These are phyloP conservation scores for Caloboletus inedulis DNA, from an alignment of 1,284 basidiomycete species.

Conservation along the genomic window DNA sequence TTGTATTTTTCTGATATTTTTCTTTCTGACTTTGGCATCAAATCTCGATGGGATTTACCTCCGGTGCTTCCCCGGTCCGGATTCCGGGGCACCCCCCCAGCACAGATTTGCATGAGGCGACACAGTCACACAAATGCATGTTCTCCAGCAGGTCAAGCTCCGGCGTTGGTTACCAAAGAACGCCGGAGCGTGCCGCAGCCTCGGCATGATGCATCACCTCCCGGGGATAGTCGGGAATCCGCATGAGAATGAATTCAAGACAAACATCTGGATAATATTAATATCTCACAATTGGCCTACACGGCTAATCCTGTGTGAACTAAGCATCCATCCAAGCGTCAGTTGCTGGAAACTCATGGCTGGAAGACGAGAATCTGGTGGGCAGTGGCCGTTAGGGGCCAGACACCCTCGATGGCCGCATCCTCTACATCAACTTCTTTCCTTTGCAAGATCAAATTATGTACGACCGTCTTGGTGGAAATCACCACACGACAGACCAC, in stretches of 20 bases:
- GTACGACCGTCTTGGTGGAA: slow-evolving; percentile 21
- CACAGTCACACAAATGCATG: slow-evolving; percentile 6
- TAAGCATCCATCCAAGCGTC: background rate
- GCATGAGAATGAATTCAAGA: background rate
- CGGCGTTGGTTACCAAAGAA: no score
- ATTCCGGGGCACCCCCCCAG: background rate
- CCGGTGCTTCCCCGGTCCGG: background rate
- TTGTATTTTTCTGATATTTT: no score
- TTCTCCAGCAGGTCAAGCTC: slow-evolving; percentile 12
- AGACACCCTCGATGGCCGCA: slow-evolving; percentile 26
- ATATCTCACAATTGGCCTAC: background rate
- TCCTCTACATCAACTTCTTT: slow-evolving; percentile 32
- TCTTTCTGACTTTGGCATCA: no score
- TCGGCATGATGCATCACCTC: background rate
- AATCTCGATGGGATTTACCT: slow-evolving; percentile 7
- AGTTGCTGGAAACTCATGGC: slow-evolving; percentile 4
- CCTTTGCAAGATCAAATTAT: slow-evolving; percentile 31
- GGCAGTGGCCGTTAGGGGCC: slow-evolving; percentile 28
- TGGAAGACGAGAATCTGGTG: slow-evolving; percentile 34
- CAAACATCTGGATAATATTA: background rate
- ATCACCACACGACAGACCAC: slow-evolving; percentile 22
- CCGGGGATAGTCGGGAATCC: background rate
- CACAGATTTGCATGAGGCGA: slow-evolving; percentile 10
- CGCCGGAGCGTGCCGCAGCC: slow-evolving; percentile 3
- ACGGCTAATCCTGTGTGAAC: background rate